Evolutionary conservation across 495 filamentous ascomycete species (phyloP), one percentile per base, ranked within the genome.

Genomic region (Hypoxylon intermedium): DNA sequence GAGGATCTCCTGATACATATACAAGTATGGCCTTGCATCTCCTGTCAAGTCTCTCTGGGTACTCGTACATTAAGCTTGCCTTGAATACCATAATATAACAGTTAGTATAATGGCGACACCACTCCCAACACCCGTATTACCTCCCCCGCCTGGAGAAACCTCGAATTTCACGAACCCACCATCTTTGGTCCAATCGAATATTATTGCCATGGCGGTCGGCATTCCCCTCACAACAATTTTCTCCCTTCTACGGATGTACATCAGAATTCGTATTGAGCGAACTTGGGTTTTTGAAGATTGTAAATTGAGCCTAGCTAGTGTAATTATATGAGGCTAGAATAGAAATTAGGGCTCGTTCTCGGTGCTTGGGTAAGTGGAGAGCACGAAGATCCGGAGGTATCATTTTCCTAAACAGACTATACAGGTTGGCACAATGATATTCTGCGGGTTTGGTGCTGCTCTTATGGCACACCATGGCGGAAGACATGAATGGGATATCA

Each of bases 401-500:
- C 41, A 1, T 3, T 15, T 52, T 20, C 3, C 12, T 13, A 41
- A 21, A 16, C 13, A n/a, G 15, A 9, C 43, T 21, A 50, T 47
- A 18, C 37, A 26, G 56, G 9, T 13, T 34, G 31, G 63, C 43
- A 60, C 50, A 6, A 33, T 63, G 15, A 33, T 51, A 48, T 65
- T 12, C 53, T 70, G 30, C 52, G 61, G 41, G 43, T 65, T 44
- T 34, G 63, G 31, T 24, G 42, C 21, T 53, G 59, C 67, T 58
- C 65, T 36, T 30, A 73, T 65, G 70, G 60, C 50, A 46, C 60
- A 68, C 28, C 13, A 75, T 49, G 72, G 73, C 1, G 74, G 72
- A 9, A 43, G 58, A 34, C 73, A 76, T 38, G 72, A 19, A 16
- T 74, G 69, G 71, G 72, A 76, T 42, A 66, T 76, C 13, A 67